These are phyloP conservation scores for Leccinum brunneo-olivaceum DNA, from an alignment of 1,284 basidiomycete genomes.

Conservation along the genomic window DNA sequence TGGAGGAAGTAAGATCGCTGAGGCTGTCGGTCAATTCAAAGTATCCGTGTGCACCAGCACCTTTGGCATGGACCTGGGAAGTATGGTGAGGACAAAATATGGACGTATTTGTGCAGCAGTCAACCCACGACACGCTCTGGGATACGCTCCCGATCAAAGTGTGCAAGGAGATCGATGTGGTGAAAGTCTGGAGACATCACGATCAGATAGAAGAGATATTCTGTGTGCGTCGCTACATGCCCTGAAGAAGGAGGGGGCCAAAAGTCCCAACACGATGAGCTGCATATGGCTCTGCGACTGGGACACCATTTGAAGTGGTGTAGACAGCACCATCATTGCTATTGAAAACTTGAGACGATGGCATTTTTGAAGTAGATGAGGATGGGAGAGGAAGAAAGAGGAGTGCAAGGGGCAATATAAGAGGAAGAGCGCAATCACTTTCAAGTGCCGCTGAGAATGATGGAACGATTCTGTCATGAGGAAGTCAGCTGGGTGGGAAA, in stretches of 20 bases:
- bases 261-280: conserved; percentile 68
- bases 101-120: background rate
- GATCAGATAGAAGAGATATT: conserved; percentile 8
- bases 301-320: conserved; percentile 81
- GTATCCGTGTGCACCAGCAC: conserved; percentile 87
- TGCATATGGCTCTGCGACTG: conserved; percentile 67
- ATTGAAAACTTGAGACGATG: conserved; percentile 54
- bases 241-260: conserved; percentile 84
- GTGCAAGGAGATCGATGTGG: conserved; percentile 81
- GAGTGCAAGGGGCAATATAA: conserved; percentile 7
- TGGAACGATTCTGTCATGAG: conserved; percentile 4
- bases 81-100: conserved; percentile 6
- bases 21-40: conserved; percentile 84
- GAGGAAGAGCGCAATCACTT: conserved; percentile 12
- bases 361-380: conserved; percentile 38
- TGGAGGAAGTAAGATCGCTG: conserved; percentile 72
- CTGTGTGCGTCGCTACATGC: conserved; percentile 31
- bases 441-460: conserved; percentile 27
- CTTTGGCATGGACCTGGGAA: conserved; percentile 73
- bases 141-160: conserved; percentile 92
- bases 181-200: conserved; percentile 52
- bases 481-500: conserved; percentile 13
- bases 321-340: conserved; percentile 59
- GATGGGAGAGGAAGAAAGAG: conserved; percentile 6
- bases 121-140: conserved; percentile 88